Conservation (phyloP, 2,329 filamentous ascomycete species). For the Fusarium nelsonii region DNA sequence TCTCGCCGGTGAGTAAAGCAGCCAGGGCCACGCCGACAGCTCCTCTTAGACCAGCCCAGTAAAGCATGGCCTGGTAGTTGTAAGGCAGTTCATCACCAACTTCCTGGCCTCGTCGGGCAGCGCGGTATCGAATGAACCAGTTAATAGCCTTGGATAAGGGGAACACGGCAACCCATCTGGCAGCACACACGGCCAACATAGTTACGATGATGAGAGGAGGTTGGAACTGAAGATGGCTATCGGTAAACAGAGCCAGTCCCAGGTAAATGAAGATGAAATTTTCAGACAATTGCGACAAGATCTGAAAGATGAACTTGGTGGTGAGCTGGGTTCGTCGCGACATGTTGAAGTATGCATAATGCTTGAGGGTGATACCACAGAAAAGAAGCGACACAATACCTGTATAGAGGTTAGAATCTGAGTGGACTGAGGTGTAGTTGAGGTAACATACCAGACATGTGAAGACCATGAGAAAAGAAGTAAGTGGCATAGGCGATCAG, state of each 20-base stretch:
- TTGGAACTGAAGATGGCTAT: conserved; percentile 88
- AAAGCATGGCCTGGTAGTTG: conserved; percentile 99
- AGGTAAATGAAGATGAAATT: conserved; percentile 99
- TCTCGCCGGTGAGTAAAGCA: conserved; percentile 85
- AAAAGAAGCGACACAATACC: conserved; percentile 97
- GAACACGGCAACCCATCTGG: conserved; percentile 94
- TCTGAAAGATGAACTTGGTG: conserved; percentile 97
- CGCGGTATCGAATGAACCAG: conserved; percentile 89
- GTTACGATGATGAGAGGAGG: conserved; percentile 95
- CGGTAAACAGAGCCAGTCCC: conserved; percentile 93
- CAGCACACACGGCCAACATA: conserved; percentile 89
- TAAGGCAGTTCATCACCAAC: conserved; percentile 90
- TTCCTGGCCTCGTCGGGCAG: conserved; percentile 78
- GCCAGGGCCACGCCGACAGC: conserved; percentile 96
- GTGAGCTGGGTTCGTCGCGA: conserved; percentile 96
- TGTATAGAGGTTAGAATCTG: conserved; percentile 54
- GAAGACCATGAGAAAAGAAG: conserved; percentile 95
- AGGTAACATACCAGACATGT: conserved; percentile 84
- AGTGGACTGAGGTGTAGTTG: not conserved
- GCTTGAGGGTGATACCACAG: conserved; percentile 97
- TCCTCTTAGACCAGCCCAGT: conserved; percentile 95
- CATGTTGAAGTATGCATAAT: conserved; percentile 99
- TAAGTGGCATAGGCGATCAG: conserved; percentile 96
- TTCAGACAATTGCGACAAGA: conserved; percentile 93
- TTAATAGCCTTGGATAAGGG: conserved; percentile 92